Evolutionary conservation across 176 grass and related monocot genomes (phyloP).

Genomic region (Triticum dicoccoides): DNA sequence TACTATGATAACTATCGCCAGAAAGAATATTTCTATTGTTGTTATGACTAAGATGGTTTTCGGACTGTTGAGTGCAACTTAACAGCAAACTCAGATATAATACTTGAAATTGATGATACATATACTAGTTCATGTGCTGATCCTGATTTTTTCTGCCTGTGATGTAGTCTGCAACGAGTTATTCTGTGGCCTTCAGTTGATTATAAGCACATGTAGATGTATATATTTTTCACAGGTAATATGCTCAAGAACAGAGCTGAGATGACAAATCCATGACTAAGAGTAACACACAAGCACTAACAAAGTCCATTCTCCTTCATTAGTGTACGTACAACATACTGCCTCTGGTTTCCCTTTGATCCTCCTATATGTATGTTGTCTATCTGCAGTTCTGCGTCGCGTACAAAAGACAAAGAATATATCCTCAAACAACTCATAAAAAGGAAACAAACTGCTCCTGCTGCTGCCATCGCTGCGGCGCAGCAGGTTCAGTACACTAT

Average conservation of each 20-base stretch:
- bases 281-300: background rate
- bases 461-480: background rate
- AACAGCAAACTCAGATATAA: too few relatives aligned
- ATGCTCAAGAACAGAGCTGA: background rate
- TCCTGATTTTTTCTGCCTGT: too few relatives aligned
- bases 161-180: too few relatives aligned
- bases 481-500: constrained; percentile 33
- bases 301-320: constrained; percentile 27
- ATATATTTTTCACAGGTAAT: too few relatives aligned
- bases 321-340: background rate
- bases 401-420: constrained; percentile 25
- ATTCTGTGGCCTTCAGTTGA: constrained; percentile 23
- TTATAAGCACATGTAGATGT: background rate
- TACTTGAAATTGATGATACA: too few relatives aligned
- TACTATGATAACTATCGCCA: too few relatives aligned
- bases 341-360: constrained; percentile 13
- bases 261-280: background rate
- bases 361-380: constrained; percentile 13
- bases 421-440: constrained; percentile 11
- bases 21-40: too few relatives aligned
- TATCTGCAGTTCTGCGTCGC: constrained; percentile 27
- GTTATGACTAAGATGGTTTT: too few relatives aligned
- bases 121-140: too few relatives aligned
- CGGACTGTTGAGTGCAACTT: too few relatives aligned
- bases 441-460: constrained; percentile 12